Evolutionary conservation across 306 rosid species (phyloP), one percentile per base, ranked within the genome.

Genomic region (Hippophae gyantsensis): DNA sequence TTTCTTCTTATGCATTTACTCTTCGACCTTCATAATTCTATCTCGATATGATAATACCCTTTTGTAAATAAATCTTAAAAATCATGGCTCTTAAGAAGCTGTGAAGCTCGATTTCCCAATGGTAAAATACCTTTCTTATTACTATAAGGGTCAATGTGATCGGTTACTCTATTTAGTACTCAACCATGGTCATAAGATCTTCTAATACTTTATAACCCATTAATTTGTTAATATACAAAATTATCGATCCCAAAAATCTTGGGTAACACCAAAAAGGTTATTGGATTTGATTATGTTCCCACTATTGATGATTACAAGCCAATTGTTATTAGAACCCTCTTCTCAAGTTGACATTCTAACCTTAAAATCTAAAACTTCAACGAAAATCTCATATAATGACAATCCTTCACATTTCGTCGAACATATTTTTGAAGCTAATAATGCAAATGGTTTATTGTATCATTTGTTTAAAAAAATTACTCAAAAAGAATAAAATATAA

Each of bases 91-190:
- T n/a, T n/a, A 45, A 13, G 8, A 42, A 13, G 54, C 71, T 2
- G 41, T n/a, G 10, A 64, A 75, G 60, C 67, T 75, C 10, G 63
- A 59, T 9, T 68, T 72, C 10, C 51, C 38, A 7, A 26, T 50
- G n/a, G 60, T 54, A 1, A 42, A 3, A 4, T 55, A 66, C 32
- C 43, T 75, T 53, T 72, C 78, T 4, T 79, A 75, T 13, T 75
- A 69, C 40, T 81, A 75, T 0, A 79, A 79, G 54, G 84, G 79
- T 7, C 81, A 75, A 52, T 79, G 69, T 43, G 72, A 79, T 13
- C 81, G 81, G 11, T 46, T 79, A 26, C 43, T 79, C 14, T 75
- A 79, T 47, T 3, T 68, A 23, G 77, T 79, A 10, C 18, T 72
- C 63, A 75, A 58, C n/a, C 71, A 79, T 25, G 68, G 75, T 6